These are phyloP conservation scores for Puccinia horiana DNA, from an alignment of 1,284 basidiomycete species.

Conservation along the genomic window DNA sequence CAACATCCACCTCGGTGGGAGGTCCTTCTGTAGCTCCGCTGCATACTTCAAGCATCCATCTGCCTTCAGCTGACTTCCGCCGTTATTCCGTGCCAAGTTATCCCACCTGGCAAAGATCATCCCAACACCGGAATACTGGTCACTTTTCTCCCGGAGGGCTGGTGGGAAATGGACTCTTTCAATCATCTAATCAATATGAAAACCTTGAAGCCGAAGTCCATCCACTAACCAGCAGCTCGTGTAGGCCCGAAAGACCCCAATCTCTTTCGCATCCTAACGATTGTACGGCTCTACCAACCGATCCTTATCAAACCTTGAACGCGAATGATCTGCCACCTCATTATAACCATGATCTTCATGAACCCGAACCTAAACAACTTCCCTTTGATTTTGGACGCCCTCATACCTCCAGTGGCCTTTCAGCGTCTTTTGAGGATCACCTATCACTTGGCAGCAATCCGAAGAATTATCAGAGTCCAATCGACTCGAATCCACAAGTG, in stretches of 20 bases:
- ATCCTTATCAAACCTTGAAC: background rate
- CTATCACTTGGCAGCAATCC: background rate
- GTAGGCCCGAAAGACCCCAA: background rate
- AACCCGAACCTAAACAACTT: background rate
- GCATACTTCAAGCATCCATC: background rate
- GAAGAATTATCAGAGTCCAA: slow-evolving; percentile 28
- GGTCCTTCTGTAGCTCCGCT: background rate
- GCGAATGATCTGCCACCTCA: background rate
- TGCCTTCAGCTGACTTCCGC: slow-evolving; percentile 28
- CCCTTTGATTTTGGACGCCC: slow-evolving; percentile 33
- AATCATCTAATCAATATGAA: background rate
- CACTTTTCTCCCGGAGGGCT: background rate
- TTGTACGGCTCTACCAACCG: background rate
- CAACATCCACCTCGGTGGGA: background rate
- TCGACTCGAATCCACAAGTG: background rate
- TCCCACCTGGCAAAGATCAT: slow-evolving; percentile 41
- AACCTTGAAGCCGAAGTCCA: slow-evolving; percentile 18
- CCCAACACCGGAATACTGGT: background rate
- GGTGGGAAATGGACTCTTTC: background rate
- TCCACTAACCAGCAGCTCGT: slow-evolving; percentile 2
- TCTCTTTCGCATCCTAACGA: background rate
- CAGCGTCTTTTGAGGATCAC: slow-evolving; percentile 11
- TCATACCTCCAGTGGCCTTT: slow-evolving; percentile 47
- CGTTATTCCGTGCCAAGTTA: slow-evolving; percentile 43
- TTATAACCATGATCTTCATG: background rate